Percentiles rank a stretch among this genome's conserved stretches.
Evolutionary conservation across 2,329 filamentous ascomycete species (phyloP).

Genomic region (Didymella sp.): DNA sequence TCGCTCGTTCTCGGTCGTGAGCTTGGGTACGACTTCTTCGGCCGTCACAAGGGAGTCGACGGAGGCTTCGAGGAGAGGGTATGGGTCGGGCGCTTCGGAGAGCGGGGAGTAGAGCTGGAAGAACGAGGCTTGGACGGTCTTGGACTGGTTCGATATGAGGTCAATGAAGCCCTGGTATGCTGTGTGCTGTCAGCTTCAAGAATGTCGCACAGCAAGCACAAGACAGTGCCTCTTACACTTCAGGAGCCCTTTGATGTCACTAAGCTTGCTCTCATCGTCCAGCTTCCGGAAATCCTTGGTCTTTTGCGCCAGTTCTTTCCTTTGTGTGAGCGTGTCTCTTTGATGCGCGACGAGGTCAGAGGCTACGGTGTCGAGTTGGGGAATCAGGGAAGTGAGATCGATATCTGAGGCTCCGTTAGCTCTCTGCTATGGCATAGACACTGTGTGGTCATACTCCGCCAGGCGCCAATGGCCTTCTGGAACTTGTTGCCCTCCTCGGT

Average conservation of each 20-base stretch:
- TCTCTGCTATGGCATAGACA: background rate
- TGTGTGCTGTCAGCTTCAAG: slow-evolving; percentile 50
- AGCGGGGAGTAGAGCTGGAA: slow-evolving; percentile 90
- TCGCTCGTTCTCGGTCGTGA: slow-evolving; percentile 86
- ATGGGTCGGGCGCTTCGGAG: slow-evolving; percentile 95
- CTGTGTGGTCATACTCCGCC: slow-evolving; percentile 76
- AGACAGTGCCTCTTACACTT: slow-evolving; percentile 66
- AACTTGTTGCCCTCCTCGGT: slow-evolving; percentile 80
- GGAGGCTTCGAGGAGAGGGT: slow-evolving; percentile 92
- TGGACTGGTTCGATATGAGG: slow-evolving; percentile 92
- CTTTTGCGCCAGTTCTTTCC: slow-evolving; percentile 98
- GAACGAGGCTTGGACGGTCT: slow-evolving; percentile 91
- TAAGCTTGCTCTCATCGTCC: slow-evolving; percentile 84
- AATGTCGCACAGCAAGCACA: too few species aligned
- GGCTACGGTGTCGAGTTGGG: slow-evolving; percentile 88
- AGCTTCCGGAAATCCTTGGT: slow-evolving; percentile 97
- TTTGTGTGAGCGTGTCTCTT: slow-evolving; percentile 90
- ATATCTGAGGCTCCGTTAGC: slow-evolving; percentile 67
- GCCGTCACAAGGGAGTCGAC: slow-evolving; percentile 92
- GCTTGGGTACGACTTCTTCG: slow-evolving; percentile 88
- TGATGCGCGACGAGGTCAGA: slow-evolving; percentile 94
- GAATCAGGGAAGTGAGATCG: slow-evolving; percentile 82
- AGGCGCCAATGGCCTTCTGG: slow-evolving; percentile 92
- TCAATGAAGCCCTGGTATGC: slow-evolving; percentile 98
- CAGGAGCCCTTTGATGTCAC: slow-evolving; percentile 85